Evolutionary conservation across 2,329 filamentous ascomycete species (phyloP), one percentile per base, ranked within the genome.

Genomic region (Neofusicoccum sp.): DNA sequence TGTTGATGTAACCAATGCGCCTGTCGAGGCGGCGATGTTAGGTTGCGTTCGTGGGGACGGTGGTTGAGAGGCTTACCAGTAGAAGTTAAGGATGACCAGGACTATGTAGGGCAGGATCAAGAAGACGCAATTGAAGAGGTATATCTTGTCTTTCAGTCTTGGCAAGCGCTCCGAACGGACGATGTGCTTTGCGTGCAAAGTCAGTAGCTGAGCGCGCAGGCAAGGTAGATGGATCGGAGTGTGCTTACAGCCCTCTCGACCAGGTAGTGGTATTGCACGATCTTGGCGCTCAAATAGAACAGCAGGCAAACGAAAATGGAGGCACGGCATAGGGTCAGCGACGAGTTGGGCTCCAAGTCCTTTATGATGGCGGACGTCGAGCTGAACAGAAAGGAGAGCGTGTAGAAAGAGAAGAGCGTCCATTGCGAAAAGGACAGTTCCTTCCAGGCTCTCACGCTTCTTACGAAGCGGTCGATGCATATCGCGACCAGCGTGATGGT

Each of bases 181-280:
- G 52, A 88, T 85, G 67, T 85, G 83, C 82, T 86, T 47, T 3
- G 28, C 36, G 22, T 22, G 22, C 49, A 36, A 12, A 22, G 16
- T 47, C 8, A 33, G 29, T n/a, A 16, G 2, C 4, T 0, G 11
- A 29, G 1, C 4, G 12, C 2, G 64, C 28, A 7, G 4, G 33
- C 11, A 6, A 3, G 22, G 6, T 31, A 7, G 14, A 36, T 34
- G 6, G 11, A 9, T 37, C 1, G 34, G 29, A 39, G 47, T 16
- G 22, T 44, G 74, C 81, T 71, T 74, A 86, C 85, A 47, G 84
- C 85, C 73, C 86, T 87, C 71, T 89, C 87, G 1, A 87, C 85
- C 2, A 89, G 76, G 69, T 89, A 89, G 31, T 86, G 78, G 68
- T 89, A 89, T n/a, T 88, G 85, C 28, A 88, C 74, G 76, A 88